phyloP scores from a whole-genome alignment of 2,329 filamentous ascomycete species.

The Pseudocercospora macadamiae region DNA sequence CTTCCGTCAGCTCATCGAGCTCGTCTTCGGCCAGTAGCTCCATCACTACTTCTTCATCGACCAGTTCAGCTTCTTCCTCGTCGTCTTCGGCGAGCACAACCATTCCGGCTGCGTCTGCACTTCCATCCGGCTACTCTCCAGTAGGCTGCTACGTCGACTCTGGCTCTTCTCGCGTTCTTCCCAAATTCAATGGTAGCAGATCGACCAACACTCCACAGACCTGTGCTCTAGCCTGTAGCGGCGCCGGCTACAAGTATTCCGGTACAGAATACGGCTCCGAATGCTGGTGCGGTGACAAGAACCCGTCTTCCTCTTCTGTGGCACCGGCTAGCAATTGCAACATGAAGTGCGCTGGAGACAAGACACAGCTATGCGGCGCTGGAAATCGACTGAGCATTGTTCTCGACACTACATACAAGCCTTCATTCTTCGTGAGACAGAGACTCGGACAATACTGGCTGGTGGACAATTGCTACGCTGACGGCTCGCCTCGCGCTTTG shows the following conservation, averaged over 20 bases:
- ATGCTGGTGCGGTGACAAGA: conserved; percentile 33
- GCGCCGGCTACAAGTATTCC: conserved; percentile 38
- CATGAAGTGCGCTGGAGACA: conserved; percentile 32
- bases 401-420: conserved; percentile 29
- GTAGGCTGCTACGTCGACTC: conserved; percentile 32
- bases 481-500: conserved; percentile 28
- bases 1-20: too few species aligned
- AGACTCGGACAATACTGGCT: conserved; percentile 29
- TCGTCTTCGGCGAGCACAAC: too few species aligned
- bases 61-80: too few species aligned
- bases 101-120: too few species aligned
- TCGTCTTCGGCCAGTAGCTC: too few species aligned
- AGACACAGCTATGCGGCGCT: conserved; percentile 31
- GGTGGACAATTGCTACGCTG: conserved; percentile 33
- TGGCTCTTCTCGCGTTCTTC: conserved; percentile 20
- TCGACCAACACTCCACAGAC: conserved; percentile 23
- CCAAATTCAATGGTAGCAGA: not conserved
- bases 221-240: conserved; percentile 35
- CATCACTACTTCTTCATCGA: too few species aligned
- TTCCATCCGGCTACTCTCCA: conserved; percentile 17
- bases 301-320: not conserved
- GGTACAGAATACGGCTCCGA: conserved; percentile 41
- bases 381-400: conserved; percentile 18
- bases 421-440: conserved; percentile 30
- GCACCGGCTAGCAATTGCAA: too few species aligned